A percentile compares a stretch with the other conserved stretches of the same genome.
phyloP scores from a whole-genome alignment of 2,329 filamentous ascomycete genomes.

The Xylariaceae sp. region DNA sequence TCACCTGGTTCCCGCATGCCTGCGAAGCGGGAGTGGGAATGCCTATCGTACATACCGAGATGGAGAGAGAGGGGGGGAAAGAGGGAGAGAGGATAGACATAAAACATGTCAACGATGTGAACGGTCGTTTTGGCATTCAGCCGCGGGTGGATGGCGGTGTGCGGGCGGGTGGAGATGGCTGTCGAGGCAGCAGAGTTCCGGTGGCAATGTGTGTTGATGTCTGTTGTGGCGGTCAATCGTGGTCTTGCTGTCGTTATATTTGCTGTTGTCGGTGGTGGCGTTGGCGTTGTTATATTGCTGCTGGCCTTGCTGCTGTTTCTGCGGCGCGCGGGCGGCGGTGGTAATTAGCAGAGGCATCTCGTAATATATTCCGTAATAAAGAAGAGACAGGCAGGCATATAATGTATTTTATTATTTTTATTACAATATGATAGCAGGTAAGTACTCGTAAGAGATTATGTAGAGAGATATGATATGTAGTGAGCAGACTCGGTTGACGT shows the following conservation, averaged over 20 bases:
- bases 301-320: neutral
- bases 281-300: neutral
- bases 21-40: neutral
- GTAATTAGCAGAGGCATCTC: neutral
- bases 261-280: neutral
- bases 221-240: constrained; percentile 17
- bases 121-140: constrained; percentile 13
- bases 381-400: neutral
- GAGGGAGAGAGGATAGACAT: neutral
- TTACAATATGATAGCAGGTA: neutral
- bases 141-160: constrained; percentile 19
- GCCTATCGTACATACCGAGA: neutral
- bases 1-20: constrained; percentile 7
- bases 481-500: too few relatives aligned
- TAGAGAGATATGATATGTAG: too few relatives aligned
- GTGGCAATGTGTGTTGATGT: constrained; percentile 11
- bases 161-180: constrained; percentile 18
- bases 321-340: neutral
- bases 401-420: neutral
- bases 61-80: neutral
- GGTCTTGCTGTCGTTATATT: neutral
- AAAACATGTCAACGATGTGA: constrained; percentile 3
- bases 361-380: neutral
- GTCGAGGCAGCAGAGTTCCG: constrained; percentile 15
- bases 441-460: too few relatives aligned